A percentile compares a stretch with the other conserved stretches of the same genome.
phyloP scores from a whole-genome alignment of 352 stramenopile species.

The Phytophthora ohioensis region DNA sequence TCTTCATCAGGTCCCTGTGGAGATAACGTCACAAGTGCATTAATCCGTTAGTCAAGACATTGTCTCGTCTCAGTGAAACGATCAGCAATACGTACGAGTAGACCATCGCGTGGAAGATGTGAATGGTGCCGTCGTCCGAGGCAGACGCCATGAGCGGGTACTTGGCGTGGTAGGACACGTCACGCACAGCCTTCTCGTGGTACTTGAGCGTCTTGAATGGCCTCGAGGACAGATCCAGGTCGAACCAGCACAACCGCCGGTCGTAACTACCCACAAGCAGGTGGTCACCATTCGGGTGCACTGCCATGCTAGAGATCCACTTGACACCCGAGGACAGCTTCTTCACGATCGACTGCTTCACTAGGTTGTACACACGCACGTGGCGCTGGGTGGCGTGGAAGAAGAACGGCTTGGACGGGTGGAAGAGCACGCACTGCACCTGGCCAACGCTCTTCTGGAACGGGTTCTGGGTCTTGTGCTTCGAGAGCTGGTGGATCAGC shows the following conservation, averaged over 20 bases:
- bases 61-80: constrained; percentile 29
- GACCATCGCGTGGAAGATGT: constrained; percentile 99
- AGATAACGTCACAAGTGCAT: constrained; percentile 19
- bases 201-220: constrained; percentile 99
- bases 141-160: constrained; percentile 99
- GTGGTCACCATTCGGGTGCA: constrained; percentile 99
- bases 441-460: constrained; percentile 96
- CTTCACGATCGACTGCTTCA: constrained; percentile 98
- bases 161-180: constrained; percentile 94
- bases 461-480: constrained; percentile 96
- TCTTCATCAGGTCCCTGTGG: constrained; percentile 97
- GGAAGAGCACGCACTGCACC: constrained; percentile 97
- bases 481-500: constrained; percentile 99
- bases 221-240: constrained; percentile 97
- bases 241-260: constrained; percentile 98
- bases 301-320: constrained; percentile 99
- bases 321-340: constrained; percentile 98
- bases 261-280: constrained; percentile 98
- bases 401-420: constrained; percentile 99
- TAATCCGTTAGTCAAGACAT: constrained; percentile 20
- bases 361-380: constrained; percentile 99
- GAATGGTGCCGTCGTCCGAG: constrained; percentile 98
- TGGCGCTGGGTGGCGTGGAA: constrained; percentile 99
- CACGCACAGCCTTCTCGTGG: constrained; percentile 97
- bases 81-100: constrained; percentile 91